These are phyloP conservation scores for Multifurca ochricompacta DNA, from an alignment of 768 basidiomycete genomes.

Conservation along the genomic window DNA sequence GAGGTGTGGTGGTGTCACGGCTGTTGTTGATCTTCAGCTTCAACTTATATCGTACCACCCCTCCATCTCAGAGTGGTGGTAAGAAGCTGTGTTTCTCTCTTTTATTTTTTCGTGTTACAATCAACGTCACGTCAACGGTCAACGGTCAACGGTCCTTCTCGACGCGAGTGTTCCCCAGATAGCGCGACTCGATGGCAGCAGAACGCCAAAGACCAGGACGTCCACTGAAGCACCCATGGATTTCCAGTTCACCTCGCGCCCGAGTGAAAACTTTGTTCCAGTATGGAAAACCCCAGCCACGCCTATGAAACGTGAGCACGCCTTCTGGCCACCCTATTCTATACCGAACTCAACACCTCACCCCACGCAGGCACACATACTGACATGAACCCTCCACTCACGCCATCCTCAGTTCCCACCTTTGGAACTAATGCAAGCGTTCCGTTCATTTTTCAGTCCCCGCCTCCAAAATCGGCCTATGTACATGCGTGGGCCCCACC, in stretches of 20 bases:
- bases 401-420: conserved; percentile 34
- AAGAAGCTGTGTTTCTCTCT: conserved; percentile 2
- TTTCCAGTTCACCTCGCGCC: conserved; percentile 74
- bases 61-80: neutral
- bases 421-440: conserved; percentile 62
- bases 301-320: conserved; percentile 58
- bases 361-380: conserved; percentile 35
- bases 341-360: conserved; percentile 30
- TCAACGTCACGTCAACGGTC: no score
- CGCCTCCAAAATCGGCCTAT: conserved; percentile 36
- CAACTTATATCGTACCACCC: neutral
- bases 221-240: conserved; percentile 86
- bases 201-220: conserved; percentile 29
- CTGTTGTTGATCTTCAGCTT: neutral
- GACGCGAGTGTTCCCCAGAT: conserved; percentile 13
- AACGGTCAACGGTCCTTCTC: neutral
- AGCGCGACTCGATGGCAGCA: conserved; percentile 7
- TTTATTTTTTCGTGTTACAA: no score
- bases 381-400: conserved; percentile 34
- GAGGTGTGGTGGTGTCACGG: no score
- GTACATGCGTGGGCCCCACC: conserved; percentile 62
- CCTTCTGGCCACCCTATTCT: neutral
- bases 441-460: conserved; percentile 65
- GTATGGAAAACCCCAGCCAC: conserved; percentile 56
- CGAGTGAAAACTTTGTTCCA: conserved; percentile 41